Conservation (phyloP, 116 monocot genomes). For the Iris pallida region DNA sequence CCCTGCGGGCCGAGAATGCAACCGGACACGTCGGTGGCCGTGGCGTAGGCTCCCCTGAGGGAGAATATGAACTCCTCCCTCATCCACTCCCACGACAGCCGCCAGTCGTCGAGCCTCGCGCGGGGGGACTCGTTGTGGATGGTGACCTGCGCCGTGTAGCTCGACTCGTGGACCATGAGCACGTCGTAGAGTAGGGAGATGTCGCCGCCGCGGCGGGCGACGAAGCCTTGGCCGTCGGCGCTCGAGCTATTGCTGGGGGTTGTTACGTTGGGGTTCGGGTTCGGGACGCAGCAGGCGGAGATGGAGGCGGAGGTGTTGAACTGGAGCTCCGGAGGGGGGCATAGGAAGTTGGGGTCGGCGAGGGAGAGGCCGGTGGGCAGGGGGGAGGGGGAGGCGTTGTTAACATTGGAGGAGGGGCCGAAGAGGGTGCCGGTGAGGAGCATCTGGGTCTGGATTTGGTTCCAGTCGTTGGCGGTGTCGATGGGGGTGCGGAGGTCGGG, state of each 20-base stretch:
- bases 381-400: constrained; percentile 31
- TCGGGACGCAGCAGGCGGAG: constrained; percentile 55
- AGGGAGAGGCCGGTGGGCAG: constrained; percentile 51
- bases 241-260: constrained; percentile 17
- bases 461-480: constrained; percentile 71
- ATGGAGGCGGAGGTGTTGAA: constrained; percentile 10
- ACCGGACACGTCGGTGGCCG: constrained; percentile 24
- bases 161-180: constrained; percentile 40
- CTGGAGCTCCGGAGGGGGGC: constrained; percentile 18
- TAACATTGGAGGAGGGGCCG: constrained; percentile 52
- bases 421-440: constrained; percentile 63
- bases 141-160: constrained; percentile 65
- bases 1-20: constrained; percentile 68
- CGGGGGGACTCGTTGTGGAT: constrained; percentile 51
- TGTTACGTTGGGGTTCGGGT: constrained; percentile 33
- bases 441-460: constrained; percentile 54
- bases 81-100: constrained; percentile 74
- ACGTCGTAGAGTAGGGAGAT: constrained; percentile 77
- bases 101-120: constrained; percentile 85
- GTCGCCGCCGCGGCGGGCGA: constrained; percentile 51
- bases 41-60: constrained; percentile 57
- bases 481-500: constrained; percentile 73
- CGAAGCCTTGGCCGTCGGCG: constrained; percentile 26
- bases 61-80: constrained; percentile 63
- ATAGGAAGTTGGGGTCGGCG: constrained; percentile 47